Conservation (phyloP, 345 rosid genomes). For the Populus tremula region DNA sequence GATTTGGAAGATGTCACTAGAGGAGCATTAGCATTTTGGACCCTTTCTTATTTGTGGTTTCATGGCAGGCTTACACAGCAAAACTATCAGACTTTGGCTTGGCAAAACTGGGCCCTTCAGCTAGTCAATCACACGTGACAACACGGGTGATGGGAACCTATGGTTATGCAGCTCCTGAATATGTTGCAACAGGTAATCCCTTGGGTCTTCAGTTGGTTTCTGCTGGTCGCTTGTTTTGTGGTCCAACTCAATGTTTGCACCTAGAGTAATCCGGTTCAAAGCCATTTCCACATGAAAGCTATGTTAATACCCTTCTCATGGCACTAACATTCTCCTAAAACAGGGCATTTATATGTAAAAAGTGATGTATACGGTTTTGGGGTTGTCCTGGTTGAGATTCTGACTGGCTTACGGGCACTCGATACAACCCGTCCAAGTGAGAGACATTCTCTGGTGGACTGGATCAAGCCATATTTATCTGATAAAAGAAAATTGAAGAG, state of each 20-base stretch:
- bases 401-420: slow-evolving; percentile 79
- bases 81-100: slow-evolving; percentile 94
- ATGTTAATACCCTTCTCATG: slow-evolving; percentile 1
- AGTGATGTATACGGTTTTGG: slow-evolving; percentile 96
- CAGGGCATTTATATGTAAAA: slow-evolving; percentile 95
- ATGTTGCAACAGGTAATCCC: slow-evolving; percentile 80
- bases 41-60: not conserved
- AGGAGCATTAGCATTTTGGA: not conserved
- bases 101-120: slow-evolving; percentile 94
- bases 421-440: slow-evolving; percentile 75
- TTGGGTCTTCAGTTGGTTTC: slow-evolving; percentile 6
- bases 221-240: not conserved
- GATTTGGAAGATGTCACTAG: not conserved
- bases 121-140: slow-evolving; percentile 90
- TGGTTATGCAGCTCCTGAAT: slow-evolving; percentile 98
- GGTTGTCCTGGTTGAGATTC: slow-evolving; percentile 79
- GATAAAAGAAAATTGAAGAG: slow-evolving; percentile 66
- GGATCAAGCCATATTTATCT: slow-evolving; percentile 75
- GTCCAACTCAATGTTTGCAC: not conserved
- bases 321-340: slow-evolving; percentile 11
- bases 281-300: not conserved
- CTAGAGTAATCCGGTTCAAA: not conserved
- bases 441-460: slow-evolving; percentile 63
- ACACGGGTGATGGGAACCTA: slow-evolving; percentile 92
- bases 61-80: slow-evolving; percentile 69